Evolutionary conservation across 2,329 filamentous ascomycete species (phyloP).

Genomic region (Colletotrichum incanum): DNA sequence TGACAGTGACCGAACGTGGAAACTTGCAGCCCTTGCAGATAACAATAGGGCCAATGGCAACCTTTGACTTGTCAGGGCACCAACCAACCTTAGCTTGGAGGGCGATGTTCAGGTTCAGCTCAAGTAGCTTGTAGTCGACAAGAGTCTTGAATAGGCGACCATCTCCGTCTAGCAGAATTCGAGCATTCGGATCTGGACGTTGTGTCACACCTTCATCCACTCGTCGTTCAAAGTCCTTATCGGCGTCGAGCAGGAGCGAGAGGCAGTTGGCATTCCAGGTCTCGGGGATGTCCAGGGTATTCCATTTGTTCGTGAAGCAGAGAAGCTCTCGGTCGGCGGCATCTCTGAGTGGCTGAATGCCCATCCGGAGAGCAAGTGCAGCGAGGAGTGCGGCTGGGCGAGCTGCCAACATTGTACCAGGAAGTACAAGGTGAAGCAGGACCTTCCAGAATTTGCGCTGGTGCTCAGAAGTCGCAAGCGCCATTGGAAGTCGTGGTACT

Average conservation of each 20-base stretch:
- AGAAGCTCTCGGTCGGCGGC: constrained; percentile 60
- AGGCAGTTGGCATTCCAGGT: constrained; percentile 65
- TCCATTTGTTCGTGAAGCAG: constrained; percentile 61
- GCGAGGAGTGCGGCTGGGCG: constrained; percentile 64
- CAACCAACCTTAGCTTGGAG: constrained; percentile 61
- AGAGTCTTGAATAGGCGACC: constrained; percentile 60
- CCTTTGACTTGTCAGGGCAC: constrained; percentile 61
- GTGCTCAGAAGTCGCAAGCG: constrained; percentile 55
- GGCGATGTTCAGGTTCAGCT: constrained; percentile 61
- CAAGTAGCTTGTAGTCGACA: constrained; percentile 63
- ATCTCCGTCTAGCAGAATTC: constrained; percentile 55
- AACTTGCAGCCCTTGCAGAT: constrained; percentile 59
- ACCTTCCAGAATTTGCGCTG: constrained; percentile 62
- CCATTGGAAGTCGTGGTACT: constrained; percentile 61
- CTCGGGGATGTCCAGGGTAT: constrained; percentile 63
- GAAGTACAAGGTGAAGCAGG: constrained; percentile 63
- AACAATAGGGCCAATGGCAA: constrained; percentile 59
- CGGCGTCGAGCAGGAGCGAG: constrained; percentile 63
- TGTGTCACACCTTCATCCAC: constrained; percentile 46
- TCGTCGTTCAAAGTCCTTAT: constrained; percentile 53
- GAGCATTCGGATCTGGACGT: constrained; percentile 33
- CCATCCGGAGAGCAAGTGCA: constrained; percentile 64
- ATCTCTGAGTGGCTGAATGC: constrained; percentile 58
- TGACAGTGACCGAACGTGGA: constrained; percentile 66
- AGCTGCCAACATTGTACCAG: constrained; percentile 62